These are phyloP conservation scores for Aspergillus sp. DNA, from an alignment of 2,329 filamentous ascomycete genomes.

Conservation along the genomic window DNA sequence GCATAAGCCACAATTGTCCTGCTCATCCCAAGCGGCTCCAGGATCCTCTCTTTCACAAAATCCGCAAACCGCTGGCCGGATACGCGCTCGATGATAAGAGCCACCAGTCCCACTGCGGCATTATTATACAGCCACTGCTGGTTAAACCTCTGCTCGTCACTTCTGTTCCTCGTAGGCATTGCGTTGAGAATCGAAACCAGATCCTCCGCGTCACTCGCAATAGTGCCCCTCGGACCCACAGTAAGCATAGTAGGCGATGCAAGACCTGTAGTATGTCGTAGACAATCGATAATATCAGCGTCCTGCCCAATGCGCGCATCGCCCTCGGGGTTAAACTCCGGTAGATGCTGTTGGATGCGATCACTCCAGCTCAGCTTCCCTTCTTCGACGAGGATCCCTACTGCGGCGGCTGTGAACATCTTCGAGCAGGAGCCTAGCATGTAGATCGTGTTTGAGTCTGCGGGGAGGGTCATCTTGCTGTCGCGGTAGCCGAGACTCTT, in stretches of 20 bases:
- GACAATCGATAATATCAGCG: slow-evolving; percentile 25
- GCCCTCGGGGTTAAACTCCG: slow-evolving; percentile 19
- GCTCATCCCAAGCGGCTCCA: slow-evolving; percentile 26
- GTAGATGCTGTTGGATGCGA: slow-evolving; percentile 20
- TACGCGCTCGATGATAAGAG: slow-evolving; percentile 21
- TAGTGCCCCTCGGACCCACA: slow-evolving; percentile 1
- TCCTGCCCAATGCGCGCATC: slow-evolving; percentile 17
- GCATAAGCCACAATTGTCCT: slow-evolving; percentile 15
- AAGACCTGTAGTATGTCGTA: slow-evolving; percentile 27
- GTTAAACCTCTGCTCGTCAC: background rate
- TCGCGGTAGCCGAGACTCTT: slow-evolving; percentile 26
- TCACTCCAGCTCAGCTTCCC: slow-evolving; percentile 24
- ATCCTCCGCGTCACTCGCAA: background rate
- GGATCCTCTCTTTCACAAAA: slow-evolving; percentile 22
- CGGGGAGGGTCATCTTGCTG: background rate
- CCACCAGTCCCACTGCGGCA: slow-evolving; percentile 22
- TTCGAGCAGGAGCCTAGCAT: slow-evolving; percentile 27
- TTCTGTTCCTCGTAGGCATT: background rate
- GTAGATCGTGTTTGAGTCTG: slow-evolving; percentile 26
- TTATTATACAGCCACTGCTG: slow-evolving; percentile 25
- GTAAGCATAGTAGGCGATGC: slow-evolving; percentile 3
- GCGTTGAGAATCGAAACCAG: background rate
- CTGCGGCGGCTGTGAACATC: slow-evolving; percentile 24
- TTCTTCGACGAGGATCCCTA: slow-evolving; percentile 27
- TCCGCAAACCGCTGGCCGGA: slow-evolving; percentile 21